Conservation (phyloP, 192 early-diverging fungal species). For the Podila horticola region DNA sequence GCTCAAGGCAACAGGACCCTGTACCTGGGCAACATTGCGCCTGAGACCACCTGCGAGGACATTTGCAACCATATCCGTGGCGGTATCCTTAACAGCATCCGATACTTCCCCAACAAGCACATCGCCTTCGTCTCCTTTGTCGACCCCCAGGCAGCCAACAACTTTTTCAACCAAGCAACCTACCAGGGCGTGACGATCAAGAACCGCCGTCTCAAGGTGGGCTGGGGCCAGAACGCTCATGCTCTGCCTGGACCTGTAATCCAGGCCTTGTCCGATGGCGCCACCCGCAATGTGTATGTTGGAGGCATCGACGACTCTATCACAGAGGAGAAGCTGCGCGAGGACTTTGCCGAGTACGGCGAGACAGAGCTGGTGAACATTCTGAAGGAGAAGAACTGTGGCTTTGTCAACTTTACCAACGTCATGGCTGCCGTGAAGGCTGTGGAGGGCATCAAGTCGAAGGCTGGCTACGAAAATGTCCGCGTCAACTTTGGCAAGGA, state of each 20-base stretch:
- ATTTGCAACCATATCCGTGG: slow-evolving; percentile 90
- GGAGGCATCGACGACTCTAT: slow-evolving; percentile 73
- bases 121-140: slow-evolving; percentile 90
- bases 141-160: slow-evolving; percentile 71
- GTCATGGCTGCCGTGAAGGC: slow-evolving; percentile 80
- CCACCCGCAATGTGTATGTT: slow-evolving; percentile 86
- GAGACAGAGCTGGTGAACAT: slow-evolving; percentile 90
- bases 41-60: slow-evolving; percentile 82
- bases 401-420: slow-evolving; percentile 88
- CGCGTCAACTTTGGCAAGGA: slow-evolving; percentile 89
- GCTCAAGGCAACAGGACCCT: slow-evolving; percentile 77
- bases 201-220: slow-evolving; percentile 78
- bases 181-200: slow-evolving; percentile 75
- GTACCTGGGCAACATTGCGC: slow-evolving; percentile 84
- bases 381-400: slow-evolving; percentile 83
- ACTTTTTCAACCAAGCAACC: slow-evolving; percentile 68
- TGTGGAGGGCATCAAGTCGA: slow-evolving; percentile 71
- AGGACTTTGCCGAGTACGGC: slow-evolving; percentile 86
- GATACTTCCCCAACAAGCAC: slow-evolving; percentile 79
- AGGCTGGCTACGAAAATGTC: slow-evolving; percentile 69
- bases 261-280: slow-evolving; percentile 66
- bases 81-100: slow-evolving; percentile 82
- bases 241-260: slow-evolving; percentile 63
- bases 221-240: slow-evolving; percentile 80
- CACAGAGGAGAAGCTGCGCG: slow-evolving; percentile 73